These are phyloP conservation scores for Aurantiochytrium sp. DNA, from an alignment of 108 stramenopile species.

Conservation along the genomic window DNA sequence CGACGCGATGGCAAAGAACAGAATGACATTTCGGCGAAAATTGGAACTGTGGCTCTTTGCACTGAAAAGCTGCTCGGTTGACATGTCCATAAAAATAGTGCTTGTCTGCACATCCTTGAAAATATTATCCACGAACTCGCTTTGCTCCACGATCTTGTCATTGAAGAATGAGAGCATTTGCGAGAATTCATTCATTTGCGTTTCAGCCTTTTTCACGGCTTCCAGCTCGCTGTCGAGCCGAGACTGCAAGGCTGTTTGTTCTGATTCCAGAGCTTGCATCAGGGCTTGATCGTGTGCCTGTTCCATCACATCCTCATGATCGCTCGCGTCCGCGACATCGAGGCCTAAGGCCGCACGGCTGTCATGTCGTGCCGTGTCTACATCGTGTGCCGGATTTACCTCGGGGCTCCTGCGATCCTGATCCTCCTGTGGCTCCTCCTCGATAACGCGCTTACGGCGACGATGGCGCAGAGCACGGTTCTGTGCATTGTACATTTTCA, in stretches of 20 bases:
- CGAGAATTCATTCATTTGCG: constrained; percentile 2
- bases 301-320: background rate
- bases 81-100: background rate
- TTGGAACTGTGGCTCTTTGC: background rate
- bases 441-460: too few species aligned
- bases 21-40: background rate
- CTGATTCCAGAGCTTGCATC: background rate
- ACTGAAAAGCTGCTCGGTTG: background rate
- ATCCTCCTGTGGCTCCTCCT: too few species aligned
- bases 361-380: background rate
- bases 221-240: background rate
- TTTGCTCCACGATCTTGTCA: background rate
- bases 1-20: background rate
- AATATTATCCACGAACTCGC: background rate
- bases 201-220: background rate
- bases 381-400: background rate
- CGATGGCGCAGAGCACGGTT: too few species aligned
- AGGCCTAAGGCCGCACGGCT: background rate
- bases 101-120: constrained; percentile 7
- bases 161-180: background rate
- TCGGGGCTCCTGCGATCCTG: too few species aligned
- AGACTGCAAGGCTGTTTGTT: background rate
- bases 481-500: too few species aligned
- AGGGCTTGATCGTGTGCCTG: background rate
- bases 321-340: background rate